Evolutionary conservation across 768 basidiomycete genomes (phyloP).

Genomic region (Strobilomyces confusus): DNA sequence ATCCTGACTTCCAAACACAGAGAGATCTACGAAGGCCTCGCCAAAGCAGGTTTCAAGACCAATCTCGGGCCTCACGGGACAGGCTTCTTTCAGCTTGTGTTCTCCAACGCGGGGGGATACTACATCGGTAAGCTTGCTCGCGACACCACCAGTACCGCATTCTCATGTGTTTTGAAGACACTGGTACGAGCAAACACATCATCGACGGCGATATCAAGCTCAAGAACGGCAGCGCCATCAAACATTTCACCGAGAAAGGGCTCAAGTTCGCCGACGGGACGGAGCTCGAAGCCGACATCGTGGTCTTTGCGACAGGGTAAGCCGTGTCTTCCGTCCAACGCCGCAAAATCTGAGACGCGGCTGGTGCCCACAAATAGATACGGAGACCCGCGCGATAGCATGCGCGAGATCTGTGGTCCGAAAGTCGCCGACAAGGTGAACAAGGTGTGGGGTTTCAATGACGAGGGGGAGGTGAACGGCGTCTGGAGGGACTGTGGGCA

Average conservation of each 20-base stretch:
- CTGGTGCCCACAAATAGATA: slow-evolving; percentile 32
- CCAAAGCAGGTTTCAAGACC: slow-evolving; percentile 34
- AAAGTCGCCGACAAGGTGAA: slow-evolving; percentile 43
- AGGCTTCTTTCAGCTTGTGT: slow-evolving; percentile 30
- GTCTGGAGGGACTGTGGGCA: slow-evolving; percentile 31
- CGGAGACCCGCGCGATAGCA: slow-evolving; percentile 39
- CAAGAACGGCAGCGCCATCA: slow-evolving; percentile 39
- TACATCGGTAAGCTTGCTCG: slow-evolving; percentile 32
- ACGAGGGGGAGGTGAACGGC: slow-evolving; percentile 50
- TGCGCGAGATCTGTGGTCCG: slow-evolving; percentile 44
- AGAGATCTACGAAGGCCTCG: slow-evolving; percentile 35
- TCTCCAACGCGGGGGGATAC: slow-evolving; percentile 35
- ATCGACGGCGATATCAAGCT: slow-evolving; percentile 48
- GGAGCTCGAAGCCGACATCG: slow-evolving; percentile 30
- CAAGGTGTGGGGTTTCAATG: slow-evolving; percentile 52
- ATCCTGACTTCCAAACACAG: slow-evolving; percentile 13
- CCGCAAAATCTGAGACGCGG: background rate
- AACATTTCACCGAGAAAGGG: slow-evolving; percentile 30
- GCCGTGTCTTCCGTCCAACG: background rate
- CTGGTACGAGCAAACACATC: slow-evolving; percentile 42
- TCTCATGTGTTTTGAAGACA: slow-evolving; percentile 16
- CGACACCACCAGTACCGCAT: no score
- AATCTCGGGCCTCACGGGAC: slow-evolving; percentile 33
- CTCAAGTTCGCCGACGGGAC: slow-evolving; percentile 17
- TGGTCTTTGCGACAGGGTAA: slow-evolving; percentile 33